These are phyloP conservation scores for Leptographium lundbergii DNA, from an alignment of 2,329 filamentous ascomycete genomes.

Conservation along the genomic window DNA sequence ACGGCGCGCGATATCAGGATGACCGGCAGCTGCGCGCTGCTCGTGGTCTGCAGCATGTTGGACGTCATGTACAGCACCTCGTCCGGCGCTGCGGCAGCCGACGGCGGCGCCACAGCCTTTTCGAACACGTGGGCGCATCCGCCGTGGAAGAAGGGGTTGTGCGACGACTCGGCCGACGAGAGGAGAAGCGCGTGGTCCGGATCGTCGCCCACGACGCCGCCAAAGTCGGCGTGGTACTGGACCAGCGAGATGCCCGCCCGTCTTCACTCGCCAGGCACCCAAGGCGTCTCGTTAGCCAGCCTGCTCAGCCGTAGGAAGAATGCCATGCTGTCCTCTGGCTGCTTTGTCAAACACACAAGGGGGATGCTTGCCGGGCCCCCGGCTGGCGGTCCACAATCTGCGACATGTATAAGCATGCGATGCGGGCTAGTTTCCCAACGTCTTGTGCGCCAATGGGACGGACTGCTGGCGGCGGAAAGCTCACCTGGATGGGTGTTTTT, in stretches of 20 bases:
- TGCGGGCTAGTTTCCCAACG: no score
- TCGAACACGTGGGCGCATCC: constrained; percentile 28
- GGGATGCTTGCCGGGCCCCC: constrained; percentile 4
- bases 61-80: constrained; percentile 34
- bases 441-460: no score
- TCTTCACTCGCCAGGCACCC: no score
- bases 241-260: constrained; percentile 18
- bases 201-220: constrained; percentile 19
- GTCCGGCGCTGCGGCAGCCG: constrained; percentile 1
- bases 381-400: constrained; percentile 5
- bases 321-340: no score
- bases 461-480: constrained; percentile 11
- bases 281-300: background rate
- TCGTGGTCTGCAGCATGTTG: constrained; percentile 25
- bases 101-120: background rate
- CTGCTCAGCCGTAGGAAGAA: no score
- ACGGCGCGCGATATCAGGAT: constrained; percentile 32
- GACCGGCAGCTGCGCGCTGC: constrained; percentile 24
- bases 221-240: constrained; percentile 25
- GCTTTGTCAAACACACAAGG: background rate
- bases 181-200: constrained; percentile 28
- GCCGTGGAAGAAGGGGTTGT: constrained; percentile 32
- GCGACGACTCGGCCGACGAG: constrained; percentile 24
- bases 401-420: background rate
- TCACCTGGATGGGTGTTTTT: constrained; percentile 65